Percentiles rank a stretch among this genome's conserved stretches.
These are phyloP conservation scores for Discostella stelligeroides DNA, from an alignment of 108 stramenopile species.

Conservation along the genomic window DNA sequence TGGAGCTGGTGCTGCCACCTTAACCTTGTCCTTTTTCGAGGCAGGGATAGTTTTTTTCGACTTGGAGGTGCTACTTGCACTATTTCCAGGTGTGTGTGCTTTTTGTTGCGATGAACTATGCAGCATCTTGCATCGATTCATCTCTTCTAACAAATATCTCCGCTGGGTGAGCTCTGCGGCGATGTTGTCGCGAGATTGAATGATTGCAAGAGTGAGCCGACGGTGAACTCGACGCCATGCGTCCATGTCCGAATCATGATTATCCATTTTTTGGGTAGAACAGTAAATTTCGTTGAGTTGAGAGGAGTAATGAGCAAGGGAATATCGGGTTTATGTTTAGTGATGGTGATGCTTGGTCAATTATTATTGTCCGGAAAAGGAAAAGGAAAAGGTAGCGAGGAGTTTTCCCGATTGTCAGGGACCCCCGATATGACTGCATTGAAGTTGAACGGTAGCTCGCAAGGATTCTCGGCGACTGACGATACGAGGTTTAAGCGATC, in stretches of 20 bases:
- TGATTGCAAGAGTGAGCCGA: slow-evolving; percentile 56
- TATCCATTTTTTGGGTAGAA: too few species aligned
- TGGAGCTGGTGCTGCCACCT: neutral
- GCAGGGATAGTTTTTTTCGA: slow-evolving; percentile 21
- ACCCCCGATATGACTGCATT: too few species aligned
- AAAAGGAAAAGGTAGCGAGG: too few species aligned
- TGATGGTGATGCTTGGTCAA: too few species aligned
- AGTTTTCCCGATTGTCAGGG: too few species aligned
- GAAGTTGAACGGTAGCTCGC: neutral
- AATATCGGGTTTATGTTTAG: too few species aligned
- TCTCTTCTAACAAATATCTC: slow-evolving; percentile 72
- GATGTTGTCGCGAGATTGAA: slow-evolving; percentile 62
- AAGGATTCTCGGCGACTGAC: too few species aligned
- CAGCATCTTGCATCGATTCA: slow-evolving; percentile 40
- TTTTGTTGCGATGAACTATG: neutral
- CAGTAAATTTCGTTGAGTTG: too few species aligned
- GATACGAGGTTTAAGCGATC: too few species aligned
- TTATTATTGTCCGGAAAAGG: too few species aligned
- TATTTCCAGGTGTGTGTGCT: slow-evolving; percentile 9
- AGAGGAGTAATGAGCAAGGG: too few species aligned
- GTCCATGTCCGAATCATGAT: slow-evolving; percentile 33
- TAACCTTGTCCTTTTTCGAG: neutral
- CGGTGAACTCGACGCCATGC: slow-evolving; percentile 71
- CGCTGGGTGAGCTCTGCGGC: slow-evolving; percentile 61
- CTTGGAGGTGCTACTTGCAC: slow-evolving; percentile 1